These are phyloP conservation scores for Zoysia japonica DNA, from an alignment of 176 grass and related monocot genomes.

Conservation along the genomic window DNA sequence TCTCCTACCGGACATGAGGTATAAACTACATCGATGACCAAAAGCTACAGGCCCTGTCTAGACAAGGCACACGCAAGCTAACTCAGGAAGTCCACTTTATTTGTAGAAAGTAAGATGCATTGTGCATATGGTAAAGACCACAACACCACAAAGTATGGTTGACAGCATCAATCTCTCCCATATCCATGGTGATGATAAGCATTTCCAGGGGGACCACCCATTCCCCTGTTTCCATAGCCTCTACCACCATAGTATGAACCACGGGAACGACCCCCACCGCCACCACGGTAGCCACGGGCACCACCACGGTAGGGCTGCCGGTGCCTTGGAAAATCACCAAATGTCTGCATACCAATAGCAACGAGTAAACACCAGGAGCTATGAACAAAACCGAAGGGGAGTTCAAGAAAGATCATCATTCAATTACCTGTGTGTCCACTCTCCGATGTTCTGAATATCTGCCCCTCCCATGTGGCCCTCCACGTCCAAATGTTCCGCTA, in stretches of 20 bases:
- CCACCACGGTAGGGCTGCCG: constrained; percentile 57
- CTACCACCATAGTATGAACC: constrained; percentile 62
- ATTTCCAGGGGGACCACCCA: constrained; percentile 46
- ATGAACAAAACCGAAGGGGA: not conserved
- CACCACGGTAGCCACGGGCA: constrained; percentile 55
- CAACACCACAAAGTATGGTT: constrained; percentile 11
- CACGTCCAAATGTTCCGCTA: constrained; percentile 60
- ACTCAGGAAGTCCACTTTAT: constrained; percentile 29
- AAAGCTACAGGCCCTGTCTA: constrained; percentile 3
- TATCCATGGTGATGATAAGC: constrained; percentile 40
- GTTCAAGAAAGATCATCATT: not conserved
- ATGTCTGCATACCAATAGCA: constrained; percentile 53
- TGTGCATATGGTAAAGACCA: constrained; percentile 30
- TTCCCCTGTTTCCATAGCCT: constrained; percentile 50
- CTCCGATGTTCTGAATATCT: constrained; percentile 63
- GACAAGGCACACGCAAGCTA: constrained; percentile 14
- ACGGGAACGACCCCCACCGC: constrained; percentile 55
- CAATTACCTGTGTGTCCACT: constrained; percentile 71
- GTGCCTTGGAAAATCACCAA: constrained; percentile 70
- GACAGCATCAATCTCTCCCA: constrained; percentile 28
- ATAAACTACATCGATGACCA: constrained; percentile 16
- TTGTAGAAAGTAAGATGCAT: constrained; percentile 44
- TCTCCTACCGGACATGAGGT: constrained; percentile 31
- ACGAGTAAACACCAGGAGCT: not conserved
- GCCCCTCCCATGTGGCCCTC: constrained; percentile 54